Base-by-base conservation (phyloP, 164 flowering plant species). In the Berberis thunbergii region DNA sequence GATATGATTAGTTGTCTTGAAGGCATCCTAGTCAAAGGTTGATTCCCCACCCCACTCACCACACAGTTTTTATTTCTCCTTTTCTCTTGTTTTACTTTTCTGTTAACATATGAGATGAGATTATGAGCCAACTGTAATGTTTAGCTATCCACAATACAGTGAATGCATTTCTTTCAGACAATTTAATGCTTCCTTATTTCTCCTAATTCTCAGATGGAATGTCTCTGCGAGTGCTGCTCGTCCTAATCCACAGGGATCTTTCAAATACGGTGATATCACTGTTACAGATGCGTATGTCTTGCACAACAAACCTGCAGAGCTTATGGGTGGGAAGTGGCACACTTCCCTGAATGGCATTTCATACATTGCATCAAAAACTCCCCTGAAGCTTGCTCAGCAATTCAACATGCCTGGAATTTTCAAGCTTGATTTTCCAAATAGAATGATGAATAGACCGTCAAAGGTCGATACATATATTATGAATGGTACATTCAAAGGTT, bases 171-270 rank as follows among this genome's bases (percentile, higher is more conserved):
- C 26, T 26, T 26, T 26, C 26, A 26, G 26, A 26, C 26, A 26
- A 26, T 26, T 26, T 26, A 26, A 26, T 26, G 26, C 26, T 26
- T 26, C 26, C 26, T 26, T 26, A 26, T 26, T 26, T 26, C 26
- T 42, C 69, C 60, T 44, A 41, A 60, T 67, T 45, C 73, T 42
- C 70, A 92, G 98, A 74, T 83, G 84, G 96, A 92, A 92, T n/a
- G n/a, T 87, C 68, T 78, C 98, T 66, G 96, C 98, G 59, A 81
- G 98, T 72, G 98, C 89, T 74, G 98, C 98, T 72, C 96, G 98
- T 52, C 96, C 98, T 60, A 92, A 92, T 71, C 96, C 98, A 8
- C 98, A 92, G 60, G 98, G 98, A 53, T 92, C 98, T 64, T 92
- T 92, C 75, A 86, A 67, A 66, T 92, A 92, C 68, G 91, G 98